Evolutionary conservation across 129 eudicot species (phyloP), one percentile per base, ranked within the genome.

Genomic region (Arctium lappa): DNA sequence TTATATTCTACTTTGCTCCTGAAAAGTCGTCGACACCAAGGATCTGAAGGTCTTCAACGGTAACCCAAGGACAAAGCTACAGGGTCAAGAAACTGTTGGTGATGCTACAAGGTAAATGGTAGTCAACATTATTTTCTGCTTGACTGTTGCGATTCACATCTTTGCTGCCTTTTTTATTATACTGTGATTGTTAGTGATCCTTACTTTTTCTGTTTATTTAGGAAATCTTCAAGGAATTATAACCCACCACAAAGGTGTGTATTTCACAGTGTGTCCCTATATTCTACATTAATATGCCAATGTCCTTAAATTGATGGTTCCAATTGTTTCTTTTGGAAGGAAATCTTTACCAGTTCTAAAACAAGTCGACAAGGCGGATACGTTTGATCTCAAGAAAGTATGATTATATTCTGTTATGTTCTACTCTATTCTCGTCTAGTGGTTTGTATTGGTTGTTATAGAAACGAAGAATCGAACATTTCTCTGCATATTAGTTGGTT

Each of bases 161-260:
- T 77, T 22, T 22, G 27, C 27, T 22, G 27, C 27, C 27, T 22
- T 11, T 7, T n/a, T 75, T 32, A 46, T 72, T 72, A 60, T 65
- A 62, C 32, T 50, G 60, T 37, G 36, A 65, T 42, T 70, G 8
- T 11, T 56, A 30, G 2, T 82, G 80, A 80, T 36, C 56, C 13
- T 68, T 74, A 56, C 63, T 36, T 63, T 34, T 8, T 37, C 33
- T 15, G 2, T 76, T 82, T 72, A 83, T 77, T 66, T 86, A 94
- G 93, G 89, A 87, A 78, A 84, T 80, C 90, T 79, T 39, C 50
- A 34, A 84, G 80, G 86, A 79, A 30, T 31, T 83, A 76, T 82
- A 73, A 77, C n/a, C 91, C 90, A n/a, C 89, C 86, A 56, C 87
- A 91, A 88, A 93, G 98, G 98, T 93, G 80, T 81, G 50, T 79